Base-by-base conservation (phyloP, 2,329 filamentous ascomycete genomes). In the Pseudomassariella vexata region DNA sequence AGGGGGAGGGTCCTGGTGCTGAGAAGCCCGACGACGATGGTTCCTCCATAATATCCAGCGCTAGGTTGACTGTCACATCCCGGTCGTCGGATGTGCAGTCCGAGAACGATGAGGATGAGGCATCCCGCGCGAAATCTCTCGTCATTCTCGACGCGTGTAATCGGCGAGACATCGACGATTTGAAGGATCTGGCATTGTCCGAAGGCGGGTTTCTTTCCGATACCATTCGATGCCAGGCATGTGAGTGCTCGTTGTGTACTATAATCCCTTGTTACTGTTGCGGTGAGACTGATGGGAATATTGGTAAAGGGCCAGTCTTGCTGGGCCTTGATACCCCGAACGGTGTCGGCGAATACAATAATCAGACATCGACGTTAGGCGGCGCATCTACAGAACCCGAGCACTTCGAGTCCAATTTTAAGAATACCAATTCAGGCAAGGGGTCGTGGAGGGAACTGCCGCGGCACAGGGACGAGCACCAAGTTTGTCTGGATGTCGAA, bases 401-500 rank as follows among this genome's bases (percentile, higher is more conserved):
- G 26, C 10, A 19, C 12, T 19, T 9, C 10, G 23, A 25, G 12
- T 6, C 17, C 15, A 26, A 15, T 19, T 30, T 9, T 24, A 30
- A 32, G 70, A 41, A 44, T 9, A 27, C 40, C 21, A 46, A 32
- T 35, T 49, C 57, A 18, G 24, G 24, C 21, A 26, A 35, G 5
- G 32, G 37, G 10, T 12, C 10, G 28, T 85, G 82, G 82, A 62
- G 64, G 40, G 52, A 67, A n/a, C 63, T 95, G 24, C 75, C 82
- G 19, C 69, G 60, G n/a, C 92, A 98, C 60, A 66, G 65, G 20
- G 92, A 98, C 49, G 92, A 98, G 57, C 79, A 84, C 30, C 92
- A 98, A 61, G 88, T 98, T 23, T 74, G 81, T 50, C 72, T 96
- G 28, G 92, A 98, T 55, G 92, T 98, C 35, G 79, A 95, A 59